Conservation (phyloP, 2,329 filamentous ascomycete species). For the Xylariaceae sp. region DNA sequence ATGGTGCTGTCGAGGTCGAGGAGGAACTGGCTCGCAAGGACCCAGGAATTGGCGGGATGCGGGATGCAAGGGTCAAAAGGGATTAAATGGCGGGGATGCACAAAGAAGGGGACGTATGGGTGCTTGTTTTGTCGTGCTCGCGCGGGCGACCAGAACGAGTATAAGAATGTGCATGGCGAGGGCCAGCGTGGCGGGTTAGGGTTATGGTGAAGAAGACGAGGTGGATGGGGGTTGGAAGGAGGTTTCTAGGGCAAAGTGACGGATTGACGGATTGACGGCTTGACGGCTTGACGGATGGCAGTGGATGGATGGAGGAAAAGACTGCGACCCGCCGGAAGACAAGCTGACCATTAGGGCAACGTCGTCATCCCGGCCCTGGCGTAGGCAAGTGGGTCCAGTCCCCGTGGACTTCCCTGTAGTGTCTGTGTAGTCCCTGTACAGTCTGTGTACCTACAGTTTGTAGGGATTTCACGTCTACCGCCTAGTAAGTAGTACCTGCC, state of each 20-base stretch:
- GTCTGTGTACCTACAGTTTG: no score
- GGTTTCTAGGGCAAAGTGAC: slow-evolving; percentile 9
- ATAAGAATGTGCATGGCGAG: slow-evolving; percentile 52
- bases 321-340: slow-evolving; percentile 21
- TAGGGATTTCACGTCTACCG: no score
- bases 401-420: no score
- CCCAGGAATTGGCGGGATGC: slow-evolving; percentile 21
- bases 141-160: slow-evolving; percentile 55
- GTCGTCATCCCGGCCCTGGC: slow-evolving; percentile 29
- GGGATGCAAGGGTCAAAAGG: slow-evolving; percentile 13
- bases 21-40: slow-evolving; percentile 16
- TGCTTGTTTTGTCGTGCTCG: slow-evolving; percentile 37
- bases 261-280: no score
- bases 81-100: slow-evolving; percentile 18
- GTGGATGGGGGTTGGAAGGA: slow-evolving; percentile 31
- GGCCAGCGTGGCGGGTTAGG: slow-evolving; percentile 17
- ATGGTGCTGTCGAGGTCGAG: slow-evolving; percentile 22
- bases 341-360: slow-evolving; percentile 23
- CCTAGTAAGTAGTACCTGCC: no score
- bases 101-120: slow-evolving; percentile 27
- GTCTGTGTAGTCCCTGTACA: no score
- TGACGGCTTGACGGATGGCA: no score
- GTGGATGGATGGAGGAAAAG: no score
- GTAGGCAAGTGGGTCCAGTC: slow-evolving; percentile 11
- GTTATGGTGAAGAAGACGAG: slow-evolving; percentile 17